A percentile compares a stretch with the other conserved stretches of the same genome.
phyloP scores from a whole-genome alignment of 2,329 filamentous ascomycete species.

The Cladorrhinum sp. region DNA sequence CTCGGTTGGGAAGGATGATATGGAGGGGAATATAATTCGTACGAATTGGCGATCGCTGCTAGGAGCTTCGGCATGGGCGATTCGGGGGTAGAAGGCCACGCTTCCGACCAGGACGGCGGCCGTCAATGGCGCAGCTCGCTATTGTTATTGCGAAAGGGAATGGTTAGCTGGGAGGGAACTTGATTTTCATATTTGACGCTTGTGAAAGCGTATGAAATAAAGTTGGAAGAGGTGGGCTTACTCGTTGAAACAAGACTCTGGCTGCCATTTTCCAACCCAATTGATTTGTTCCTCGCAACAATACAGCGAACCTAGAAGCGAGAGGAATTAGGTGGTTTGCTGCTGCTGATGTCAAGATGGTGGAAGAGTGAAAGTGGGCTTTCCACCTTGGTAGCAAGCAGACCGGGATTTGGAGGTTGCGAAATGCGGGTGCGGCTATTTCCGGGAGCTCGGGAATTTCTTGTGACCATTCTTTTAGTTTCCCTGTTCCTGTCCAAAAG shows the following conservation, averaged over 20 bases:
- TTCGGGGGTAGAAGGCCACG: conserved; percentile 46
- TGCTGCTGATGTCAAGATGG: conserved; percentile 17
- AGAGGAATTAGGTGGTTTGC: conserved; percentile 9
- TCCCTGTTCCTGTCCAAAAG: neutral
- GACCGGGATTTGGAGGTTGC: conserved; percentile 16
- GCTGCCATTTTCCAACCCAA: conserved; percentile 56
- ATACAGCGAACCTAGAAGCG: conserved; percentile 10
- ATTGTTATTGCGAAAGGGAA: conserved; percentile 19
- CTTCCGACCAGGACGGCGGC: conserved; percentile 50
- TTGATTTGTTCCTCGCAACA: conserved; percentile 35
- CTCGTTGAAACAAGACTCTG: conserved; percentile 57
- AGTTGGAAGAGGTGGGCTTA: conserved; percentile 33
- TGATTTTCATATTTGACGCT: conserved; percentile 2
- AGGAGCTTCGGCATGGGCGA: conserved; percentile 52
- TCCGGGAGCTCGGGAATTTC: conserved; percentile 20
- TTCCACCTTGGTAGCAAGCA: neutral
- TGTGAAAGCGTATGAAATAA: neutral
- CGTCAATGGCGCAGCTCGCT: conserved; percentile 55
- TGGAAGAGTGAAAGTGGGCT: conserved; percentile 9
- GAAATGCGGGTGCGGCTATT: conserved; percentile 25
- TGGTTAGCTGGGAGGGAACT: neutral
- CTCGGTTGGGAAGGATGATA: conserved; percentile 13
- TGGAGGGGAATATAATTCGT: conserved; percentile 6
- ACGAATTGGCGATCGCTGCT: conserved; percentile 29
- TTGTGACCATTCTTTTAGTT: neutral